These are phyloP conservation scores for Lenwebbia sp. DNA, from an alignment of 345 rosid genomes.

Conservation along the genomic window DNA sequence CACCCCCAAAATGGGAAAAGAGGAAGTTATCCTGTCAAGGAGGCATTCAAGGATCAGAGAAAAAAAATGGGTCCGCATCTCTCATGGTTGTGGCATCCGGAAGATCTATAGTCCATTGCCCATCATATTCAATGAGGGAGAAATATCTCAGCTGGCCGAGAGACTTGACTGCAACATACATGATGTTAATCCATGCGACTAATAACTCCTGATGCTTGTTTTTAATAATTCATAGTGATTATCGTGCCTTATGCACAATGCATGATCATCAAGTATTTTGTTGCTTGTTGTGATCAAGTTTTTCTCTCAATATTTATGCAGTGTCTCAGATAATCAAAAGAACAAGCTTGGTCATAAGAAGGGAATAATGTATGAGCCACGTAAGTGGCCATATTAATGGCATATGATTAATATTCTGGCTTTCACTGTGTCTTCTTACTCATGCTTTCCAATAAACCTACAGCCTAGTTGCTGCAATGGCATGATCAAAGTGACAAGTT, in stretches of 20 bases:
- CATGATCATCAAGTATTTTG: neutral
- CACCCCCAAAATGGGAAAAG: neutral
- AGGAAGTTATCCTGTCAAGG: neutral
- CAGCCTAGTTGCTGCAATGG: neutral
- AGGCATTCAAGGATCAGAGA: neutral
- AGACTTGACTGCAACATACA: neutral
- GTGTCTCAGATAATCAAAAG: neutral
- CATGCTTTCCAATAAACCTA: neutral
- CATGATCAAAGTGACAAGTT: neutral
- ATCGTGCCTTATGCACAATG: neutral
- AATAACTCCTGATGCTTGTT: neutral
- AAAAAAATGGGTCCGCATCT: neutral
- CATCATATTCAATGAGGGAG: neutral
- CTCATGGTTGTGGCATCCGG: neutral
- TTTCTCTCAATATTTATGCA: neutral
- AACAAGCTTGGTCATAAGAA: neutral
- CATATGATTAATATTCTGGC: neutral
- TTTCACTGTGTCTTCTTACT: neutral
- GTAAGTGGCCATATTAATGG: neutral
- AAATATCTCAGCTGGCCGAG: neutral
- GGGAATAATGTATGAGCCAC: neutral
- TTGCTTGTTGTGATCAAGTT: neutral
- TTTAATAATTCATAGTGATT: neutral
- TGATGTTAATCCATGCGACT: neutral
- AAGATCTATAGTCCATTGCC: neutral